A percentile compares a stretch with the other conserved stretches of the same genome.
phyloP scores from a whole-genome alignment of 108 stramenopile species.

The Chaetoceros muelleri region DNA sequence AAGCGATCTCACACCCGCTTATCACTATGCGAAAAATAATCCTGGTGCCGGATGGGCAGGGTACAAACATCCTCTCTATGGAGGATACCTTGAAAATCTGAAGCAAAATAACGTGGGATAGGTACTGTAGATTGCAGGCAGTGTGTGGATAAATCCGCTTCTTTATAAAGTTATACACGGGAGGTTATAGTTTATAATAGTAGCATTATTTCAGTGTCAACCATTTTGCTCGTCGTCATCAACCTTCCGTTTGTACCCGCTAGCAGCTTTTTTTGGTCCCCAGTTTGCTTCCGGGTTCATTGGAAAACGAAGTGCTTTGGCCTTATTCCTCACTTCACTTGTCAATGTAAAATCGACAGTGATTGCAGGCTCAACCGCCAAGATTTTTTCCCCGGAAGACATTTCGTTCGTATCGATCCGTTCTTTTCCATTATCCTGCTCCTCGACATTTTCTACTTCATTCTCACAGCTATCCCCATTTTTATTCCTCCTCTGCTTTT shows the following conservation, averaged over 20 bases:
- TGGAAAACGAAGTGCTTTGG: constrained; percentile 57
- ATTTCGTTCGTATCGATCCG: not conserved
- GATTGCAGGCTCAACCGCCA: constrained; percentile 47
- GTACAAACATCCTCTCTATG: constrained; percentile 12
- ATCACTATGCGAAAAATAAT: constrained; percentile 5
- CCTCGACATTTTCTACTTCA: constrained; percentile 2
- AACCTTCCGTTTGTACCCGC: constrained; percentile 31
- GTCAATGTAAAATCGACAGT: constrained; percentile 64
- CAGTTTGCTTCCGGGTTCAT: constrained; percentile 80
- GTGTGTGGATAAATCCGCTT: too few relatives aligned
- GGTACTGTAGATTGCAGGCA: too few relatives aligned
- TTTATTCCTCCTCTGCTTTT: constrained; percentile 23
- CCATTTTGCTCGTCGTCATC: constrained; percentile 11
- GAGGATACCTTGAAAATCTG: constrained; percentile 15
- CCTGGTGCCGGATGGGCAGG: constrained; percentile 13
- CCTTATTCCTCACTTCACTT: constrained; percentile 8
- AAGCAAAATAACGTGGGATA: too few relatives aligned
- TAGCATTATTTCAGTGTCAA: too few relatives aligned
- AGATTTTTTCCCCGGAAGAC: constrained; percentile 54
- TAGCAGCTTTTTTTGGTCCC: constrained; percentile 79
- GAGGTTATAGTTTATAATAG: too few relatives aligned
- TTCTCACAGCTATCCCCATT: constrained; percentile 12
- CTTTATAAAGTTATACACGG: too few relatives aligned
- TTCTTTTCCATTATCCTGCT: constrained; percentile 10
- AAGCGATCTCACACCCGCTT: too few relatives aligned